A percentile compares a stretch with the other conserved stretches of the same genome.
Conservation (phyloP, 1,284 basidiomycete genomes). For the Heterobasidion occidentale region DNA sequence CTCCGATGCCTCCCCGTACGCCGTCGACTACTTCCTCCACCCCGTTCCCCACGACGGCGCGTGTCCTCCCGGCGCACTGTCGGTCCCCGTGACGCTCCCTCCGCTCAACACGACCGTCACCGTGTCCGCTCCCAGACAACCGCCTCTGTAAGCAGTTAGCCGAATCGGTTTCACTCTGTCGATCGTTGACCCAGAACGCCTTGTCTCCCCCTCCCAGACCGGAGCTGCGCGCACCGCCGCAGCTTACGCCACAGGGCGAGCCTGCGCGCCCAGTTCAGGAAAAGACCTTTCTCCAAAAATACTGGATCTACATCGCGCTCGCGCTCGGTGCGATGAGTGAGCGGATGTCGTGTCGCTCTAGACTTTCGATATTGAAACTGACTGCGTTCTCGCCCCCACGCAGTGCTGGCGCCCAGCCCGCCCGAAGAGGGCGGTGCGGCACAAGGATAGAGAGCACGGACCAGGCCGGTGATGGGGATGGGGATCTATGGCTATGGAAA, state of each 20-base stretch:
- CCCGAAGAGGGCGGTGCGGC: neutral
- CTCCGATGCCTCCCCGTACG: conserved; percentile 39
- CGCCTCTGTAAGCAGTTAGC: conserved; percentile 44
- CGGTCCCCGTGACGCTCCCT: conserved; percentile 17
- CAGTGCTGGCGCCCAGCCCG: neutral
- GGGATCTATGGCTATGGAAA: too few relatives aligned
- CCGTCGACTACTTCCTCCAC: conserved; percentile 63
- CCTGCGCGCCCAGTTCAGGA: conserved; percentile 54
- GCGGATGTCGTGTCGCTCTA: conserved; percentile 18
- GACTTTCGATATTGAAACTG: neutral
- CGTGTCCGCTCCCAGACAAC: conserved; percentile 35
- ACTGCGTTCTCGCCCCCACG: neutral
- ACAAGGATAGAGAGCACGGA: neutral
- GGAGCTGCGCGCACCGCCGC: conserved; percentile 56
- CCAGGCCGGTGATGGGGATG: too few relatives aligned
- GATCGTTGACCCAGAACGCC: neutral
- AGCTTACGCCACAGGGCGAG: conserved; percentile 58
- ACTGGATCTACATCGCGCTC: conserved; percentile 77
- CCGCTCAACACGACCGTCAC: conserved; percentile 47
- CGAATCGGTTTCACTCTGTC: conserved; percentile 2
- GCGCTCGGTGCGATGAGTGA: conserved; percentile 51
- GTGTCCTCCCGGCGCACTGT: conserved; percentile 36
- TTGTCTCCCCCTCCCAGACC: conserved; percentile 36
- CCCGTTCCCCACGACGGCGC: conserved; percentile 57
- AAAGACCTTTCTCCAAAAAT: conserved; percentile 80